Evolutionary conservation across 352 stramenopile genomes (phyloP).

Genomic region (Pythium myriotylum): DNA sequence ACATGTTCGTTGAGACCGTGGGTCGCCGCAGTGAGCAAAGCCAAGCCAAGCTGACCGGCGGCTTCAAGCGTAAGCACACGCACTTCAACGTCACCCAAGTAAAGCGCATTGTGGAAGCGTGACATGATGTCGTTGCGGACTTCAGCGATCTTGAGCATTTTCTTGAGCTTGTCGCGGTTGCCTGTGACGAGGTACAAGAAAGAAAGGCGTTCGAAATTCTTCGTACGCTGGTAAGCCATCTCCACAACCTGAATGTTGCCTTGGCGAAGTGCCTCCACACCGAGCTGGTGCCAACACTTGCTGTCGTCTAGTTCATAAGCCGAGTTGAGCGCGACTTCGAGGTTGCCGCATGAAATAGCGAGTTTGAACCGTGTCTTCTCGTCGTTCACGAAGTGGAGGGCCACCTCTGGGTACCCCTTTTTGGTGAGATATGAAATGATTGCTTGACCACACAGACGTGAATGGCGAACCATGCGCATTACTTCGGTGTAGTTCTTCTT

Average conservation of each 20-base stretch:
- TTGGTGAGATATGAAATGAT: slow-evolving; percentile 99
- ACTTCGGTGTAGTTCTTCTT: slow-evolving; percentile 97
- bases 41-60: slow-evolving; percentile 95
- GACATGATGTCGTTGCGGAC: slow-evolving; percentile 98
- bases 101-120: slow-evolving; percentile 98
- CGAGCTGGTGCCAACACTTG: slow-evolving; percentile 97
- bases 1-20: slow-evolving; percentile 96
- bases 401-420: slow-evolving; percentile 99
- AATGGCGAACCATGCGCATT: slow-evolving; percentile 98
- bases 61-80: slow-evolving; percentile 96
- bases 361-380: slow-evolving; percentile 98
- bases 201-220: slow-evolving; percentile 99
- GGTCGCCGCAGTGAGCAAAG: slow-evolving; percentile 95
- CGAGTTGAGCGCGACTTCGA: slow-evolving; percentile 98
- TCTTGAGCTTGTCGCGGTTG: slow-evolving; percentile 98
- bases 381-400: slow-evolving; percentile 99
- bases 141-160: slow-evolving; percentile 99
- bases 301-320: slow-evolving; percentile 95
- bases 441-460: slow-evolving; percentile 95
- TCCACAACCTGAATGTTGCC: slow-evolving; percentile 99
- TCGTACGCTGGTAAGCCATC: slow-evolving; percentile 99
- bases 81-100: slow-evolving; percentile 96
- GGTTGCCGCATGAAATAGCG: slow-evolving; percentile 98
- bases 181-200: slow-evolving; percentile 99
- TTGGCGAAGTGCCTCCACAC: slow-evolving; percentile 96